Evolutionary conservation across 1,139 yeast genomes (phyloP), one percentile per base, ranked within the genome.

Genomic region (Taphrina confusa): DNA sequence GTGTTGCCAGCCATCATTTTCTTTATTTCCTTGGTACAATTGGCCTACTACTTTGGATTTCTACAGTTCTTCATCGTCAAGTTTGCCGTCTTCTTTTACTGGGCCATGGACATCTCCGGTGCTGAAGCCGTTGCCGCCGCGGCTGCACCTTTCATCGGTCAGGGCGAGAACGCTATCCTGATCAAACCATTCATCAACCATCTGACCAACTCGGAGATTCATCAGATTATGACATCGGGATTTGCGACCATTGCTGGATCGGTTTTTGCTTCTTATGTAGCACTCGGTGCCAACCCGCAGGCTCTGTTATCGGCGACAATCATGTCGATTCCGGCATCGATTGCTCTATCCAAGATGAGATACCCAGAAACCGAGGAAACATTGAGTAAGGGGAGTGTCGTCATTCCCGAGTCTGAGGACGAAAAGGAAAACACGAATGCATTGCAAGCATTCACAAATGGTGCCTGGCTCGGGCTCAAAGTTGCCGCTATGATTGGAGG

Each of bases 121-220:
- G 85, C 87, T 51, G 87, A 83, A 70, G 82, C 87, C 27, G 80
- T 82, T 57, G 84, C 83, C 33, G 85, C 85, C 11, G 84, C 86
- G 49, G 87, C 87, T 0, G 80, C 86, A 44, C 87, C 87, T 4
- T 83, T 83, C 68, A 77, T 83, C 67, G 87, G 87, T 54, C 83
- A 82, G 68, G 87, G 87, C 69, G 87, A 83, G 72, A 78, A 82
- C 60, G 86, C 86, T 8, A 78, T 83, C 65, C 77, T 83, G 66
- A 78, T 83, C 68, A 82, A 82, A 71, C 84, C 82, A 61, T 80
- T 82, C 67, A 73, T 83, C 70, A 84, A 85, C 18, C 82, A 75
- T 68, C 75, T 82, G 67, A 83, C 87, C 49, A 77, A 76, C 62
- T 84, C 86, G 18, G 87, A 83, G 70, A 76, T 82, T 63, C 87